A percentile compares a stretch with the other conserved stretches of the same genome.
Evolutionary conservation across 2,329 filamentous ascomycete species (phyloP).

Genomic region (Amesomyces nigricolor): DNA sequence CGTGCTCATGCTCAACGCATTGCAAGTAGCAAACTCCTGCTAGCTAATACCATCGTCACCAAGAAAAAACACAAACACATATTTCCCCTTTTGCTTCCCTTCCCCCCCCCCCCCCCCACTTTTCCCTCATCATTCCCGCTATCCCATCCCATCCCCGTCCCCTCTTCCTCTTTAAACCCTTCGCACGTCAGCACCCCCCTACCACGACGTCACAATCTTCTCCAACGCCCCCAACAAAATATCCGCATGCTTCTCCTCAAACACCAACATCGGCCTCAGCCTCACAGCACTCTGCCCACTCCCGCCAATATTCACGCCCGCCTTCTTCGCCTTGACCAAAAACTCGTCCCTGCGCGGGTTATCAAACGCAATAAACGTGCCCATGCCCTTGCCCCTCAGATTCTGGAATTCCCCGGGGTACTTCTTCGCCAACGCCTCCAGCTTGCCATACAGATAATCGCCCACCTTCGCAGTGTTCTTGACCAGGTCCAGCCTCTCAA

Average conservation of each 20-base stretch:
- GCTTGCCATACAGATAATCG: slow-evolving; percentile 67
- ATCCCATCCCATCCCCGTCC: background rate
- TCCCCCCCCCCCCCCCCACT: background rate
- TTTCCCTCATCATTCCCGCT: no score
- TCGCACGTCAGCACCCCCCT: background rate
- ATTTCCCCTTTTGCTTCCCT: background rate
- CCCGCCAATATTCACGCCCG: slow-evolving; percentile 84
- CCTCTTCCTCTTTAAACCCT: background rate
- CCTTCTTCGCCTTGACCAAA: slow-evolving; percentile 68
- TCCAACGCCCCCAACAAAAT: slow-evolving; percentile 74
- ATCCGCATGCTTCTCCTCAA: slow-evolving; percentile 87
- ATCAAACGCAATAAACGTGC: slow-evolving; percentile 92
- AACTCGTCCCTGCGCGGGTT: slow-evolving; percentile 74
- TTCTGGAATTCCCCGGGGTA: slow-evolving; percentile 77
- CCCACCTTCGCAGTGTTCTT: slow-evolving; percentile 71
- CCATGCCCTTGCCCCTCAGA: slow-evolving; percentile 79
- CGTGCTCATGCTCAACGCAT: background rate
- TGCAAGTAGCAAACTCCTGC: background rate
- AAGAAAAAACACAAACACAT: no score
- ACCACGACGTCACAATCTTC: slow-evolving; percentile 50
- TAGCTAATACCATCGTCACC: background rate
- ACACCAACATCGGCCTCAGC: slow-evolving; percentile 83
- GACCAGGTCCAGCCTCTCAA: slow-evolving; percentile 71
- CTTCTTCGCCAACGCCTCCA: slow-evolving; percentile 61
- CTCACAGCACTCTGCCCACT: slow-evolving; percentile 70